A percentile compares a stretch with the other conserved stretches of the same genome.
phyloP scores from a whole-genome alignment of 768 basidiomycete species.

The Flagelloscypha sp. region DNA sequence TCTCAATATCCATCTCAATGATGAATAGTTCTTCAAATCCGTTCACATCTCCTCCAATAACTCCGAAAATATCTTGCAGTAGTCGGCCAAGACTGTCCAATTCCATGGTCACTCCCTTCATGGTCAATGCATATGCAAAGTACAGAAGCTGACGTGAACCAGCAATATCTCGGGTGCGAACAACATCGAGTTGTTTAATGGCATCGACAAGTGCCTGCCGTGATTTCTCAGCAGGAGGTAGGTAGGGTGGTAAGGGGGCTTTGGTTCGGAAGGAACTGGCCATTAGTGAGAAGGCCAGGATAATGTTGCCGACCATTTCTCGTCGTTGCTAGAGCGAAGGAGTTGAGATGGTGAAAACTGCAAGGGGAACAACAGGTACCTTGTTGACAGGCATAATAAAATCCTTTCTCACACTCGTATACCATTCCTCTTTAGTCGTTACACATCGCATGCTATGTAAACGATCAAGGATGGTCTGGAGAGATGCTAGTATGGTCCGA shows the following conservation, averaged over 20 bases:
- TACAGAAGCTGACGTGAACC: slow-evolving; percentile 83
- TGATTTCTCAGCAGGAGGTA: slow-evolving; percentile 86
- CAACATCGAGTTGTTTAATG: slow-evolving; percentile 78
- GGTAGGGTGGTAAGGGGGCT: slow-evolving; percentile 90
- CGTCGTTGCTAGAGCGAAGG: too few relatives aligned
- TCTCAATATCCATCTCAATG: slow-evolving; percentile 5
- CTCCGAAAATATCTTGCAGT: slow-evolving; percentile 86
- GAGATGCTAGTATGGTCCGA: slow-evolving; percentile 68
- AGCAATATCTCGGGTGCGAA: slow-evolving; percentile 73
- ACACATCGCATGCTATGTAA: slow-evolving; percentile 96
- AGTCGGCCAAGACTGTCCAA: slow-evolving; percentile 74
- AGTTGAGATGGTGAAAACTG: too few relatives aligned
- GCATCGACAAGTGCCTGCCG: slow-evolving; percentile 75
- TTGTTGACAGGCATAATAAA: slow-evolving; percentile 88
- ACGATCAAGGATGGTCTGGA: slow-evolving; percentile 81
- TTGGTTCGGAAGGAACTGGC: slow-evolving; percentile 77
- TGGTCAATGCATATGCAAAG: slow-evolving; percentile 89
- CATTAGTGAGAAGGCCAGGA: slow-evolving; percentile 78
- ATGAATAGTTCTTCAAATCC: slow-evolving; percentile 79
- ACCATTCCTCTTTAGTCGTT: slow-evolving; percentile 95
- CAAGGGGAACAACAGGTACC: too few relatives aligned
- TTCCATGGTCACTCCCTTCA: slow-evolving; percentile 90
- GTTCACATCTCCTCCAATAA: slow-evolving; percentile 73
- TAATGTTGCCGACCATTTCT: slow-evolving; percentile 93
- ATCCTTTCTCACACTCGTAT: slow-evolving; percentile 72